Conservation (phyloP, 495 filamentous ascomycete genomes). For the Aspergillus avenaceus region DNA sequence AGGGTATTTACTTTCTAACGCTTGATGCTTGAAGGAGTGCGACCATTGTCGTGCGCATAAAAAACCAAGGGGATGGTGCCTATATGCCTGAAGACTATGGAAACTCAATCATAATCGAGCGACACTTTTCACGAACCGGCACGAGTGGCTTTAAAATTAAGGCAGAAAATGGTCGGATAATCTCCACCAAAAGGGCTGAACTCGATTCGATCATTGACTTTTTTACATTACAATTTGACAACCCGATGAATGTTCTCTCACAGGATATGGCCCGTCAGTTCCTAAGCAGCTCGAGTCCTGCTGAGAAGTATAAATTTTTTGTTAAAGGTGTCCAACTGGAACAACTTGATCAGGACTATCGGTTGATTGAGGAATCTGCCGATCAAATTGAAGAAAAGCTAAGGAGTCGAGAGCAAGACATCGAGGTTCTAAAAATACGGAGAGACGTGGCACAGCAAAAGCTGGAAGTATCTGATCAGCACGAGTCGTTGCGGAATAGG, state of each 20-base stretch:
- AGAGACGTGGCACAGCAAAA: slow-evolving; percentile 46
- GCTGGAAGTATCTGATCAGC: slow-evolving; percentile 54
- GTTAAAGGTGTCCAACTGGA: slow-evolving; percentile 93
- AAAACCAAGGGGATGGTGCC: slow-evolving; percentile 80
- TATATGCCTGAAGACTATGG: slow-evolving; percentile 83
- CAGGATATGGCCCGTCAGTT: slow-evolving; percentile 96
- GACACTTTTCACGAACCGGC: slow-evolving; percentile 76
- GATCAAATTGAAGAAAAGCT: slow-evolving; percentile 66
- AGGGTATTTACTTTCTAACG: slow-evolving; percentile 21
- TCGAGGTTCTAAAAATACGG: slow-evolving; percentile 40
- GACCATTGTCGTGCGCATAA: slow-evolving; percentile 73
- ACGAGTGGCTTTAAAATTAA: slow-evolving; percentile 85
- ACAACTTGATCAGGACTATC: slow-evolving; percentile 87
- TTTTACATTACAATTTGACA: slow-evolving; percentile 91
- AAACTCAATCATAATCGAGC: slow-evolving; percentile 82
- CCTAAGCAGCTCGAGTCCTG: slow-evolving; percentile 73
- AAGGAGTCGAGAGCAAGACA: slow-evolving; percentile 41
- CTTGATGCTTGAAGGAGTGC: slow-evolving; percentile 25
- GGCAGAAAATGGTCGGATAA: slow-evolving; percentile 58
- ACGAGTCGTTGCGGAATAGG: slow-evolving; percentile 50
- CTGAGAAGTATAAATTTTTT: slow-evolving; percentile 94
- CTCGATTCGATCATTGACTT: slow-evolving; percentile 93
- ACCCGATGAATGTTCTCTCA: slow-evolving; percentile 95
- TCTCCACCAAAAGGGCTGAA: slow-evolving; percentile 80
- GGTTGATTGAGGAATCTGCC: slow-evolving; percentile 63